A percentile compares a stretch with the other conserved stretches of the same genome.
Evolutionary conservation across 1,284 basidiomycete species (phyloP).

Genomic region (Leccinum idahoense): DNA sequence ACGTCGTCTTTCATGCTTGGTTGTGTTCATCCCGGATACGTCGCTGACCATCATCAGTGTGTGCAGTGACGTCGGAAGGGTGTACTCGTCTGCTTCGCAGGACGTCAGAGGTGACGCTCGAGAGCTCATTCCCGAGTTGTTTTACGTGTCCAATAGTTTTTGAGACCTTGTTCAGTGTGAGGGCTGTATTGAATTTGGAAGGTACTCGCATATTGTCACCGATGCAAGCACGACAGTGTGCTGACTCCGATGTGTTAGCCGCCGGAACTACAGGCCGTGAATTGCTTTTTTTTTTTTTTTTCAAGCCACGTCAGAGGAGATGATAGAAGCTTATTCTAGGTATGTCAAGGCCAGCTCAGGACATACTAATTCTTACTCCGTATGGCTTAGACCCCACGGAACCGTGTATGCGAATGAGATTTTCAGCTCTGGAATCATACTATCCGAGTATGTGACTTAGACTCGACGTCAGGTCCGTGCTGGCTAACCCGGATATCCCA

Average conservation of each 20-base stretch:
- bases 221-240: neutral
- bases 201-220: constrained; percentile 36
- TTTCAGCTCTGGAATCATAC: constrained; percentile 87
- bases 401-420: constrained; percentile 92
- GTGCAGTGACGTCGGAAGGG: too few species aligned
- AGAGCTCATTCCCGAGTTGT: too few species aligned
- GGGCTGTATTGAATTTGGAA: constrained; percentile 67
- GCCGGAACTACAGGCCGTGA: constrained; percentile 88
- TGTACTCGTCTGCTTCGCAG: too few species aligned
- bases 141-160: neutral
- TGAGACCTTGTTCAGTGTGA: constrained; percentile 37
- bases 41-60: too few species aligned
- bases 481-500: neutral
- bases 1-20: too few species aligned
- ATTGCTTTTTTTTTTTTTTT: constrained; percentile 58
- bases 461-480: constrained; percentile 6
- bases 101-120: too few species aligned
- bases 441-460: constrained; percentile 70
- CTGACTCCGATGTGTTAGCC: constrained; percentile 39
- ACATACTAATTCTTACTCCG: neutral
- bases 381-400: constrained; percentile 67
- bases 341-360: constrained; percentile 57
- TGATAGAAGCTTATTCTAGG: constrained; percentile 90
- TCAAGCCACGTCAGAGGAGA: constrained; percentile 91
- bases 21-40: too few species aligned